Evolutionary conservation across 768 basidiomycete genomes (phyloP).

Genomic region (Chalciporus piperatus): DNA sequence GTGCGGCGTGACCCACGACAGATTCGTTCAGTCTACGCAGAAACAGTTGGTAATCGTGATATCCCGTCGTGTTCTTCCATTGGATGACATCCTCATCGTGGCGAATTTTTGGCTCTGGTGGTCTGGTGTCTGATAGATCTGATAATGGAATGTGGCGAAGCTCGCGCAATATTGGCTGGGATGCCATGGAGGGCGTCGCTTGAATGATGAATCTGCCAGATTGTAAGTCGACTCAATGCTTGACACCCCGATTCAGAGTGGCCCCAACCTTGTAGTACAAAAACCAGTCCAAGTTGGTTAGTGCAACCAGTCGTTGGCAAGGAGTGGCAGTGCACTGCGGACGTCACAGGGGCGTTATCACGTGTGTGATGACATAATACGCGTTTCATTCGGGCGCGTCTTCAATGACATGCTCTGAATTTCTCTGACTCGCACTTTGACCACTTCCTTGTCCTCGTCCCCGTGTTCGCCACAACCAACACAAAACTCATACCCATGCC

Average conservation of each 20-base stretch:
- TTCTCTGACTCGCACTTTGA: constrained; percentile 4
- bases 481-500: constrained; percentile 42
- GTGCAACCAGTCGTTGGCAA: background rate
- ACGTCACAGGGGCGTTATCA: constrained; percentile 13
- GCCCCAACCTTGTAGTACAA: background rate
- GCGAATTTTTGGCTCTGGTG: constrained; percentile 57
- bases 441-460: background rate
- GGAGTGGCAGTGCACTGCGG: background rate
- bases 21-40: constrained; percentile 73
- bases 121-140: constrained; percentile 14
- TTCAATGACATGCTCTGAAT: background rate
- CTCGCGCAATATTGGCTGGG: constrained; percentile 17
- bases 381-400: constrained; percentile 9
- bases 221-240: background rate
- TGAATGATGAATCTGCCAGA: background rate
- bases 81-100: constrained; percentile 67
- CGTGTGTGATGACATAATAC: constrained; percentile 26
- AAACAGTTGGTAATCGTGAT: constrained; percentile 72
- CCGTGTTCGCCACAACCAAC: background rate
- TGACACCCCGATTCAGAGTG: no score
- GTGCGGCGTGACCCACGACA: constrained; percentile 63
- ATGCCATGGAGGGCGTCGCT: constrained; percentile 9
- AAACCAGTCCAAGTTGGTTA: no score
- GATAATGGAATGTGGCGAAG: constrained; percentile 32
- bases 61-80: constrained; percentile 76